These are phyloP conservation scores for Fusarium papillatum DNA, from an alignment of 2,329 filamentous ascomycete species.

Conservation along the genomic window DNA sequence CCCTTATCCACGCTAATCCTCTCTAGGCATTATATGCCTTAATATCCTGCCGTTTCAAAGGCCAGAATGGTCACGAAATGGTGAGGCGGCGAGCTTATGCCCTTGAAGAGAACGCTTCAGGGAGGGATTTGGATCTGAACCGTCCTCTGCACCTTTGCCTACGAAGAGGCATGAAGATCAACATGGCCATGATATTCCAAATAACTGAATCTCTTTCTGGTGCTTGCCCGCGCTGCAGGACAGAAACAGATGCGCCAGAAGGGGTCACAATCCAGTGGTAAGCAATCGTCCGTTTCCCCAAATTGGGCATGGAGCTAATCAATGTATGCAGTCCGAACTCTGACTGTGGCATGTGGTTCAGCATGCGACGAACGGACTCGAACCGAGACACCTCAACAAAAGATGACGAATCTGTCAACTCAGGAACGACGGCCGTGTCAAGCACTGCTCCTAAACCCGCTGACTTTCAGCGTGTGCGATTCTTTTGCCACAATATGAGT, in stretches of 20 bases:
- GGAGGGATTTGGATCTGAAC: neutral
- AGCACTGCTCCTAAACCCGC: no score
- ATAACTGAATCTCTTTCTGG: neutral
- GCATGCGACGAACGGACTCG: no score
- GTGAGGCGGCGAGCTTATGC: neutral
- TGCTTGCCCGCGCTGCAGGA: neutral
- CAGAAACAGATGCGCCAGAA: neutral
- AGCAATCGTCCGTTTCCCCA: neutral
- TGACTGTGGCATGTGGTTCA: no score
- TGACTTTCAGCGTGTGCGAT: no score
- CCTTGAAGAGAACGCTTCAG: neutral
- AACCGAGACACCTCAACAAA: no score
- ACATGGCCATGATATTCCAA: neutral
- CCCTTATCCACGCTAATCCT: rapidly evolving
- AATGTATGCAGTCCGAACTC: no score
- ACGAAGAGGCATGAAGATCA: neutral
- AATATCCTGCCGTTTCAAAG: neutral
- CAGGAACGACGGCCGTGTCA: rapidly evolving
- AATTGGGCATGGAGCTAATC: no score
- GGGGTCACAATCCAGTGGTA: neutral
- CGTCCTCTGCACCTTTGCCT: neutral
- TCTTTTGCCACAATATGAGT: no score
- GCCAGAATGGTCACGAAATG: neutral
- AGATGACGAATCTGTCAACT: no score
- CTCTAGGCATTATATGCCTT: neutral